These are phyloP conservation scores for Carex scoparia DNA, from an alignment of 176 grass and related monocot genomes.

Conservation along the genomic window DNA sequence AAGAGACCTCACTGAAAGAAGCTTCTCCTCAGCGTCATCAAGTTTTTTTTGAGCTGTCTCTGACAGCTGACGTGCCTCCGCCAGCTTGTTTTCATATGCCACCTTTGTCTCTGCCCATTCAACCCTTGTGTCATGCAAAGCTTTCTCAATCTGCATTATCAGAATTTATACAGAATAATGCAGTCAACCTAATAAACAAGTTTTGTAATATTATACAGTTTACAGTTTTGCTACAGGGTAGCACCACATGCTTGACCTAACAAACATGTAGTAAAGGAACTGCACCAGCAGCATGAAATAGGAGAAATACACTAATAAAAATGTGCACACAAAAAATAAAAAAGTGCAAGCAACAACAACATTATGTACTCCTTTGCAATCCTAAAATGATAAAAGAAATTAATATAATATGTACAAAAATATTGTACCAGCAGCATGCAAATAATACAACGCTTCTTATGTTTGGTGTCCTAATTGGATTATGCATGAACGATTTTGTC, in stretches of 20 bases:
- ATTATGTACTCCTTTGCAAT: neutral
- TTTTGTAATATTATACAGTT: neutral
- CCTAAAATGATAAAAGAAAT: neutral
- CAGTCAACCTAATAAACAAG: neutral
- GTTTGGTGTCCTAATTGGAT: neutral
- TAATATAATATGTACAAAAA: neutral
- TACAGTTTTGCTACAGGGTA: neutral
- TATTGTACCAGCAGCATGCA: neutral
- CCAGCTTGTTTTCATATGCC: constrained; percentile 62
- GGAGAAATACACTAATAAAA: neutral
- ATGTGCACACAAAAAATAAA: neutral
- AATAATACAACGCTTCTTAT: neutral
- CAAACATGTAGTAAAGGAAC: neutral
- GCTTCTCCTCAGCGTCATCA: constrained; percentile 65
- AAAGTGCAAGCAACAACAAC: neutral
- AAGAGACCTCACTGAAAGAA: constrained; percentile 57
- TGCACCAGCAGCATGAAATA: neutral
- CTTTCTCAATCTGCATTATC: constrained; percentile 79
- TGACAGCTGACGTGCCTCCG: constrained; percentile 49
- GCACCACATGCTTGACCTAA: neutral
- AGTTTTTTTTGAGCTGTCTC: constrained; percentile 63
- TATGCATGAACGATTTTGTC: neutral
- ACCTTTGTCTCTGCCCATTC: constrained; percentile 83
- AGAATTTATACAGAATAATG: constrained; percentile 24
- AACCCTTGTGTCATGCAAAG: constrained; percentile 60